These are phyloP conservation scores for Deuterostichococcus epilithicus DNA, from an alignment of 139 green algal species.

Conservation along the genomic window DNA sequence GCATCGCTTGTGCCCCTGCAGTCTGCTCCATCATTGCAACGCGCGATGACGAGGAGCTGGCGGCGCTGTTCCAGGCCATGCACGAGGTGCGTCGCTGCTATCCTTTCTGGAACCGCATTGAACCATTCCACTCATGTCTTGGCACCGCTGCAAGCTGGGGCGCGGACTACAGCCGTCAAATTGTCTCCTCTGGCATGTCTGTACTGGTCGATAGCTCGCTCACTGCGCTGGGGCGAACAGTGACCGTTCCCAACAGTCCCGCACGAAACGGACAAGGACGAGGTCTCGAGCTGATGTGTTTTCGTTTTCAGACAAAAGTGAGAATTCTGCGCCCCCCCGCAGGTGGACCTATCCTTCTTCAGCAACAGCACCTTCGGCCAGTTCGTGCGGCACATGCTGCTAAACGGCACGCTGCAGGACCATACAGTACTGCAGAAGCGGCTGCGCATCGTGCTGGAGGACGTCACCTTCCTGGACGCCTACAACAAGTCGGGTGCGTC, in stretches of 20 bases:
- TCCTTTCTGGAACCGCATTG: too few relatives aligned
- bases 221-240: too few relatives aligned
- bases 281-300: too few relatives aligned
- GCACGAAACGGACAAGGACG: too few relatives aligned
- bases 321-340: background rate
- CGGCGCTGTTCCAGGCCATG: constrained; percentile 57
- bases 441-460: constrained; percentile 71
- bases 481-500: constrained; percentile 76
- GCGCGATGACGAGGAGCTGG: constrained; percentile 73
- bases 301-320: too few relatives aligned
- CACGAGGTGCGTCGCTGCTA: constrained; percentile 5
- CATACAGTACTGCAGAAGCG: constrained; percentile 42
- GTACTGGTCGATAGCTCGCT: too few relatives aligned
- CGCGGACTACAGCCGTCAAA: too few relatives aligned
- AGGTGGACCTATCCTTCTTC: constrained; percentile 86
- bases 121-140: too few relatives aligned
- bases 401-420: constrained; percentile 59
- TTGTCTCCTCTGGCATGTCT: too few relatives aligned
- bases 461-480: constrained; percentile 87
- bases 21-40: constrained; percentile 70
- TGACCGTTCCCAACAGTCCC: too few relatives aligned
- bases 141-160: background rate
- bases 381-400: constrained; percentile 61
- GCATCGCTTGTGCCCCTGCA: constrained; percentile 10
- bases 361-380: constrained; percentile 63